These are phyloP conservation scores for Omphalotus guepiniiformis DNA, from an alignment of 768 basidiomycete species.

Conservation along the genomic window DNA sequence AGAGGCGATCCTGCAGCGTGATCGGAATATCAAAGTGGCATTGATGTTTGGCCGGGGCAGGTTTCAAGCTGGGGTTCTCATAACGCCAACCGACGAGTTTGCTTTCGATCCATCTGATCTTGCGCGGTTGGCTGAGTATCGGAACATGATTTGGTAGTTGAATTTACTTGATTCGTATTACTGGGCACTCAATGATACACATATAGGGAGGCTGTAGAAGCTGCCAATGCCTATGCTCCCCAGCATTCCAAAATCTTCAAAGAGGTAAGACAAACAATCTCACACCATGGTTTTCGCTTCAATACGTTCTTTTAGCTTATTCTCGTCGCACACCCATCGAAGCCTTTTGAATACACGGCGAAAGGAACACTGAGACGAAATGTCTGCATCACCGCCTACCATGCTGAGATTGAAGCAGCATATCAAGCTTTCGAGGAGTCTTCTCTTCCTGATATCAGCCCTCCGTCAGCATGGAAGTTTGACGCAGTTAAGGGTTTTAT, in stretches of 20 bases:
- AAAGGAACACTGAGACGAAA: constrained; percentile 32
- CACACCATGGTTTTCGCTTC: background rate
- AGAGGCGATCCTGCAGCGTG: constrained; percentile 25
- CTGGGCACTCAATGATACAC: background rate
- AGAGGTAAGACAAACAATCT: constrained; percentile 25
- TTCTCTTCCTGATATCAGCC: constrained; percentile 21
- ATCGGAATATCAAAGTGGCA: constrained; percentile 26
- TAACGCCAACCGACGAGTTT: constrained; percentile 27
- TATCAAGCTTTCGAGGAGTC: constrained; percentile 31
- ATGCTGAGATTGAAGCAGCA: constrained; percentile 32
- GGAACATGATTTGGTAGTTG: constrained; percentile 33
- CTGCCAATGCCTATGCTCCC: constrained; percentile 37
- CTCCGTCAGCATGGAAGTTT: constrained; percentile 25
- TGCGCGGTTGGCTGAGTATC: constrained; percentile 24
- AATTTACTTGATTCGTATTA: background rate
- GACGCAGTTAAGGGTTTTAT: background rate
- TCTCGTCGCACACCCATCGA: constrained; percentile 27
- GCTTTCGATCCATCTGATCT: constrained; percentile 28
- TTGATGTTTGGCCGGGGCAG: constrained; percentile 39
- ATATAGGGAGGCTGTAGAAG: constrained; percentile 36
- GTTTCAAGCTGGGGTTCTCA: constrained; percentile 35
- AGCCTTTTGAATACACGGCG: constrained; percentile 28
- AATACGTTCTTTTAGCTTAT: constrained; percentile 30
- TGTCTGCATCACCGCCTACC: constrained; percentile 31
- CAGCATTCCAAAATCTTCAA: constrained; percentile 43